Base-by-base conservation (phyloP, 2,329 filamentous ascomycete species). In the Ophiostoma sp. region DNA sequence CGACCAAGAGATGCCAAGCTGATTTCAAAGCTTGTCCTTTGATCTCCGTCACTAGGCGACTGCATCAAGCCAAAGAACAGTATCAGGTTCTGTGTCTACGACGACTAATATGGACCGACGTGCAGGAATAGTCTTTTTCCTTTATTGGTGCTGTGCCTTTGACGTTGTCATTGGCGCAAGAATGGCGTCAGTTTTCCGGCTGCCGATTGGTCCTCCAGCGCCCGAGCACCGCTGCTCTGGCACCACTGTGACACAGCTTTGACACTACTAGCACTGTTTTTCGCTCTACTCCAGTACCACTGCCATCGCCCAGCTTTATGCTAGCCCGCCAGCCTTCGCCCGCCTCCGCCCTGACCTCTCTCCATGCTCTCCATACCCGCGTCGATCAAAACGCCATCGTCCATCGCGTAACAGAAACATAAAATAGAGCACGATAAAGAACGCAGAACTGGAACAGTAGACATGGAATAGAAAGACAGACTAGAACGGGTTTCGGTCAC, bases 141-240 rank as follows among this genome's bases (percentile, higher is more conserved):
- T 27, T 55, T 3, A 9, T 55, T 45, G 14, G 14, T 45, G 14
- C 42, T 11, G 49, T 12, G 58, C 36, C 58, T 40, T 36, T 14
- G 14, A 60, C 55, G 55, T 60, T 60, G 58, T 41, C 58, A 64
- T 64, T 41, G 40, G 14, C 40, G 40, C 16, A 64, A 36, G 41
- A 18, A 64, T 64, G 62, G 62, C 62, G 62, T 64, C 62, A 64
- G 45, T 64, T 64, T n/a, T 5, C 62, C 8, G 62, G 38, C 62
- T 16, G 16, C 7, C 18, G 11, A 64, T 64, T 64, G 62, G 62
- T n/a, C 12, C 41, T 18, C 27, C 9, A 36, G 8, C 38, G 14
- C 7, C 14, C 18, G 38, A n/a, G 58, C 58, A 62, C 36, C 38
- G 27, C 27, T 27, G 27, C 27, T 27, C 27, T 27, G 27, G 27